Conservation (phyloP, 2,329 filamentous ascomycete species). For the Aureobasidium pullulans region DNA sequence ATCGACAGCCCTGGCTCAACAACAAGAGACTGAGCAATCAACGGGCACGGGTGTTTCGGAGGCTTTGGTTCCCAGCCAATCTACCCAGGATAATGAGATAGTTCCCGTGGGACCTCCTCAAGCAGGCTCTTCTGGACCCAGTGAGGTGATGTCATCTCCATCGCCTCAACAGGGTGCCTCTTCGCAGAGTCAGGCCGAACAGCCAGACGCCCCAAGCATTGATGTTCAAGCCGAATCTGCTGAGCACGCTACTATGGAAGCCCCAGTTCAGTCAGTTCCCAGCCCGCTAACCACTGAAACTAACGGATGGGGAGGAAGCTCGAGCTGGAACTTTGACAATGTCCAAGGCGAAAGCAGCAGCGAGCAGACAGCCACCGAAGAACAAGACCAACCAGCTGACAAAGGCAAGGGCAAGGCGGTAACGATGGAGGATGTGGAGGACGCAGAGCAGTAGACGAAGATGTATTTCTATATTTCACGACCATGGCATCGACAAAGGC, state of each 20-base stretch:
- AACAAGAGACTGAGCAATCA: background rate
- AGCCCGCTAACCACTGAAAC: background rate
- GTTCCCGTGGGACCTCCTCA: background rate
- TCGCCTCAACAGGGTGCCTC: background rate
- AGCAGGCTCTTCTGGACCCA: background rate
- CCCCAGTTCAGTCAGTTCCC: background rate
- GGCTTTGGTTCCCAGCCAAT: background rate
- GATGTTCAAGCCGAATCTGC: background rate
- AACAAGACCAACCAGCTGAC: slow-evolving; percentile 14
- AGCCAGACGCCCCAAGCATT: background rate
- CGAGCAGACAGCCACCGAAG: background rate
- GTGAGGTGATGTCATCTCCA: background rate
- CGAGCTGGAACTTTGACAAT: slow-evolving; percentile 18
- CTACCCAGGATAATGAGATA: background rate
- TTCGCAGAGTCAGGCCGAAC: background rate
- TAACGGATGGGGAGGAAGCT: slow-evolving; percentile 9
- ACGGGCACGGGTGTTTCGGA: background rate
- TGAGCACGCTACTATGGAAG: background rate
- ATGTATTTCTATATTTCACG: slow-evolving; percentile 1
- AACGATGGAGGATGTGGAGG: slow-evolving; percentile 33
- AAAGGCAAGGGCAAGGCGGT: slow-evolving; percentile 31
- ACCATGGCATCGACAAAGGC: background rate
- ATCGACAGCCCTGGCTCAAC: background rate
- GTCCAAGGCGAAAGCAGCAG: background rate
- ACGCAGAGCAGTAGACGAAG: slow-evolving; percentile 18